These are phyloP conservation scores for Coemansia erecta DNA, from an alignment of 192 early-diverging fungal genomes.

Conservation along the genomic window DNA sequence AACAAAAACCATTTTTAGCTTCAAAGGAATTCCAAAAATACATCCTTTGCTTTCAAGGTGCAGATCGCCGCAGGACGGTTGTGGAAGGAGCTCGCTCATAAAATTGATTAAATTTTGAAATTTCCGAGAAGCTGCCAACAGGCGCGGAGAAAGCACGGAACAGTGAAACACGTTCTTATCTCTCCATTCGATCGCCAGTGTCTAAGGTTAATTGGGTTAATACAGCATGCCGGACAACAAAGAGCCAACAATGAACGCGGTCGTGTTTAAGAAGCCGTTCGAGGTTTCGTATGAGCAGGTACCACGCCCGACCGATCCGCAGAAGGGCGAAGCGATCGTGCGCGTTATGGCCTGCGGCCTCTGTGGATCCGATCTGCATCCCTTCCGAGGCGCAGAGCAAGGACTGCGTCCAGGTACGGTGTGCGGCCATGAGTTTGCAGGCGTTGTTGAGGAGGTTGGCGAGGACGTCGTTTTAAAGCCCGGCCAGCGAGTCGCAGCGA, in stretches of 20 bases:
- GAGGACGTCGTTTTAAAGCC: conserved; percentile 21
- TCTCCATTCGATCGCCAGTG: neutral
- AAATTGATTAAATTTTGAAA: neutral
- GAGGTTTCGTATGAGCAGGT: conserved; percentile 34
- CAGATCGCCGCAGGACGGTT: neutral
- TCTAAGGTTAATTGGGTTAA: neutral
- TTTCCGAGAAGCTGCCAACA: neutral
- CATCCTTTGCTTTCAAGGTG: neutral
- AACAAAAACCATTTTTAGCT: no score
- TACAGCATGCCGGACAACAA: conserved; percentile 4
- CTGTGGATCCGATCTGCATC: conserved; percentile 56
- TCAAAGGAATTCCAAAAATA: neutral
- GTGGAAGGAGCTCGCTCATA: neutral
- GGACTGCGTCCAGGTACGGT: conserved; percentile 46
- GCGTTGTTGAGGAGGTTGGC: conserved; percentile 49
- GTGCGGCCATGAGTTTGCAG: conserved; percentile 59
- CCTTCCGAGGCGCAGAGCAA: conserved; percentile 47
- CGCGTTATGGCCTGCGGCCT: conserved; percentile 47
- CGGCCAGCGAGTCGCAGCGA: conserved; percentile 52
- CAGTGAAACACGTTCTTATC: neutral
- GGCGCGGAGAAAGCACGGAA: neutral
- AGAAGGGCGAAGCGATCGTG: conserved; percentile 53
- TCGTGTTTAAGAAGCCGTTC: conserved; percentile 48
- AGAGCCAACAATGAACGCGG: conserved; percentile 43
- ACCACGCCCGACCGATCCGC: conserved; percentile 30